Base-by-base conservation (phyloP, 129 eudicot species). In the Pseudognaphalium luteoalbum region DNA sequence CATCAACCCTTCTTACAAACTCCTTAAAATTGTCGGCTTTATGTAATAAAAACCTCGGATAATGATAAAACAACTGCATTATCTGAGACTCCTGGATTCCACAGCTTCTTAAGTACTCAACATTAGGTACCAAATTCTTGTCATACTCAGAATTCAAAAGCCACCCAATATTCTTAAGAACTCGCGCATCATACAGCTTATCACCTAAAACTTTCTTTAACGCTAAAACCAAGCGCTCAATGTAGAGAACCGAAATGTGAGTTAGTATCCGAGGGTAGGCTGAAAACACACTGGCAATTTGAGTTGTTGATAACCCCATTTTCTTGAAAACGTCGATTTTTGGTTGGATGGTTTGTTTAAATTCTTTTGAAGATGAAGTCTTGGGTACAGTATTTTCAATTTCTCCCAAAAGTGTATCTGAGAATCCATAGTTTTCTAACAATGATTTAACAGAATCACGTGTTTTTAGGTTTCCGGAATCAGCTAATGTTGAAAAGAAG, bases 21-120 rank as follows among this genome's bases (percentile, higher is more conserved):
- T 74, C 62, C 52, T 63, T 77, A 21, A 86, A 47, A 15, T 11
- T 52, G 20, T 83, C 83, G 0, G 85, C 81, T 60, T 63, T 80
- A 12, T 11, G 9, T 52, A 81, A 39, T 16, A 77, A 51, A 21
- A 68, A 71, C 22, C 84, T 77, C 0, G 82, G 84, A 54, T 30
- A 52, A 15, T 19, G 17, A 60, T 41, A 50, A 19, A 63, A 74
- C 60, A 41, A 41, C 3, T 41, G 62, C 78, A 25, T 42, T 14
- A 86, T 79, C 71, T 61, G 88, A 16, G 71, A 65, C 70, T 50
- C 59, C 44, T 69, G 15, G 14, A 87, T 47, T 19, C 86, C 86
- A 65, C 76, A 76, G 57, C 83, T 79, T 74, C 64, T 47, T 83
- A 87, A 11, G 28, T 75, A 67, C 68, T 78, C 62, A 9, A 83